Conservation (phyloP, 2,329 filamentous ascomycete genomes). For the Capronia americana region DNA sequence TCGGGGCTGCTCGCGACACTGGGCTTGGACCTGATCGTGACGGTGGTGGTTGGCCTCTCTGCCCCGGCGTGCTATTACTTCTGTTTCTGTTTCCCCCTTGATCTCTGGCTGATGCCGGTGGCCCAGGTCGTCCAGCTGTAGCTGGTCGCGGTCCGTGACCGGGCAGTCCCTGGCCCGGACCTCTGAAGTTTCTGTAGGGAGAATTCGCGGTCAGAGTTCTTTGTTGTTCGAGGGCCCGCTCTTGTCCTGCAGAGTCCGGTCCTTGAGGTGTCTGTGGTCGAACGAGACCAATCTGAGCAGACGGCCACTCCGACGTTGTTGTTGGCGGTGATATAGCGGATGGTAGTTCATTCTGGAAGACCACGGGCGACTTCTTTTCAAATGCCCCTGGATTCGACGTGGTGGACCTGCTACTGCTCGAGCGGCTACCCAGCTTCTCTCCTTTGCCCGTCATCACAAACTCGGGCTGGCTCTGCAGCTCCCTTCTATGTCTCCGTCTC, state of each 20-base stretch:
- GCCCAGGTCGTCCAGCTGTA: constrained; percentile 25
- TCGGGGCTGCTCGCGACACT: constrained; percentile 20
- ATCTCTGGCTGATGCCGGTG: constrained; percentile 21
- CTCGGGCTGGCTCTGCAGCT: constrained; percentile 36
- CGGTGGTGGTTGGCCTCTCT: constrained; percentile 25
- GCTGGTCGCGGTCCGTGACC: constrained; percentile 25
- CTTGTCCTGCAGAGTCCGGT: constrained; percentile 4
- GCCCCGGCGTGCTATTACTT: constrained; percentile 29
- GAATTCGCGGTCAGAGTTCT: constrained; percentile 19
- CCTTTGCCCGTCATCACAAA: constrained; percentile 40
- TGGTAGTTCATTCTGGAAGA: constrained; percentile 27
- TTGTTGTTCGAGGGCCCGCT: constrained; percentile 15
- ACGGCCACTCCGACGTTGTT: constrained; percentile 30
- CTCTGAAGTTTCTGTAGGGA: constrained; percentile 35
- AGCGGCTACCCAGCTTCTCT: constrained; percentile 38
- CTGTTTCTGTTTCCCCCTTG: constrained; percentile 19
- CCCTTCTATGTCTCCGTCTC: constrained; percentile 35
- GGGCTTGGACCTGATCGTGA: constrained; percentile 30
- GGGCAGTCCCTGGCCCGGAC: constrained; percentile 8
- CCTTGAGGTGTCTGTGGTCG: constrained; percentile 32
- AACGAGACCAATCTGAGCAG: constrained; percentile 34
- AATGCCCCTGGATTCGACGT: constrained; percentile 17
- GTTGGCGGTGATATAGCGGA: constrained; percentile 32
- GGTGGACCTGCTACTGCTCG: constrained; percentile 36
- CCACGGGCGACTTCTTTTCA: constrained; percentile 28